Base-by-base conservation (phyloP, 2,329 filamentous ascomycete species). In the Hymenoscyphus fructigenus region DNA sequence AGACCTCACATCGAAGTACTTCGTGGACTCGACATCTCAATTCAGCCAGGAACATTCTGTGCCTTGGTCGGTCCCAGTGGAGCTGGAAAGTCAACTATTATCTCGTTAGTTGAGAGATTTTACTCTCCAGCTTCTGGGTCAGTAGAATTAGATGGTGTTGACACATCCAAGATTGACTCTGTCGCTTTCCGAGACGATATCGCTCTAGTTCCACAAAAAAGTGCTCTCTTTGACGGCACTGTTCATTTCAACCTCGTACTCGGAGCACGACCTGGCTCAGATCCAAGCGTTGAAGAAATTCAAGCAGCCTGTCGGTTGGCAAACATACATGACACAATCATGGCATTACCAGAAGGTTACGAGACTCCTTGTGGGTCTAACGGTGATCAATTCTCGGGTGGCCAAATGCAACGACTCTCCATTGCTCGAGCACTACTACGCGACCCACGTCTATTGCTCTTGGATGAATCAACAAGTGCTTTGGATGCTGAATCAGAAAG, bases 401-500 rank as follows among this genome's bases (percentile, higher is more conserved):
- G 92, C 0, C 91, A 96, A 75, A 85, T 88, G 15, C 92, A 96
- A 75, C 84, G 91, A 0, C 77, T 96, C 6, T 87, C 88, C 0
- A 93, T 96, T 72, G 91, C 92, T 0, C 83, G 92, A 15, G 91
- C 91, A 0, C 80, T 95, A 1, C 83, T 92, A 1, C 84, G 91
- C 0, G 84, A 85, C 66, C 92, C 92, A 0, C 84, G 87, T 47
- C 80, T 95, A 1, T 77, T 96, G 28, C 84, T 96, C 53, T 81
- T 96, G 0, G 92, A 96, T 71, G 92, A 96, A 79, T 90, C 90
- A 28, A 96, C 91, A 0, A 91, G 88, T 56, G 90, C 89, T 3
- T 81, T 96, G 2, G 92, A 96, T 71, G 85, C 86, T 0, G 88
- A 88, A 72, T 89, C 85, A 59, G 89, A 91, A 60, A 80, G 81